Percentiles rank a stretch among this genome's conserved stretches.
These are phyloP conservation scores for Pseudonectria buxi DNA, from an alignment of 2,329 filamentous ascomycete species.

Conservation along the genomic window DNA sequence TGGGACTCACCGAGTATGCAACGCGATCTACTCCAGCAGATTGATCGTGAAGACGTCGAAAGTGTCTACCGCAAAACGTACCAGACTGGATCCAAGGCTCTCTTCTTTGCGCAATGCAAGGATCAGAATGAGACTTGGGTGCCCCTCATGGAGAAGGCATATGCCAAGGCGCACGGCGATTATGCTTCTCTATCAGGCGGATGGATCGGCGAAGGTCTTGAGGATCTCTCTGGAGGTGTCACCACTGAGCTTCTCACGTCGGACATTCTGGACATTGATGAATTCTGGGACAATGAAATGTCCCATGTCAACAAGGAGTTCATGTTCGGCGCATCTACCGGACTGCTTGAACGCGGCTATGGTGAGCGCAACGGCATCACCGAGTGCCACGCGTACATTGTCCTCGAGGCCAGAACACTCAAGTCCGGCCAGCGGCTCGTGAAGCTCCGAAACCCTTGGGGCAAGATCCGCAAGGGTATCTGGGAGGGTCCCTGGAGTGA, in stretches of 20 bases:
- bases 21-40: slow-evolving; percentile 65
- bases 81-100: slow-evolving; percentile 67
- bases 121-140: slow-evolving; percentile 79
- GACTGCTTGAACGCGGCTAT: slow-evolving; percentile 56
- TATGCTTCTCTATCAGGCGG: slow-evolving; percentile 65
- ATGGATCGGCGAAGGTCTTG: slow-evolving; percentile 57
- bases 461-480: slow-evolving; percentile 48
- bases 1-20: slow-evolving; percentile 75
- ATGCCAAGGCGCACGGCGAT: slow-evolving; percentile 77
- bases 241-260: slow-evolving; percentile 62
- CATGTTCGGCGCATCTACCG: slow-evolving; percentile 63
- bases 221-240: slow-evolving; percentile 60
- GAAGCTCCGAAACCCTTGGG: slow-evolving; percentile 56
- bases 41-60: slow-evolving; percentile 67
- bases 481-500: slow-evolving; percentile 57
- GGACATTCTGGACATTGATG: slow-evolving; percentile 70
- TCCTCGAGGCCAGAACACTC: slow-evolving; percentile 51
- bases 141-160: slow-evolving; percentile 73
- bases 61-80: slow-evolving; percentile 63
- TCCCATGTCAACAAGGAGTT: slow-evolving; percentile 76
- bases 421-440: slow-evolving; percentile 49
- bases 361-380: slow-evolving; percentile 53
- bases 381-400: slow-evolving; percentile 53
- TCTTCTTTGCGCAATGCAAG: slow-evolving; percentile 72
- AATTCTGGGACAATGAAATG: slow-evolving; percentile 78